A percentile compares a stretch with the other conserved stretches of the same genome.
phyloP scores from a whole-genome alignment of 192 early-diverging fungal genomes.

The Coemansia sp. region DNA sequence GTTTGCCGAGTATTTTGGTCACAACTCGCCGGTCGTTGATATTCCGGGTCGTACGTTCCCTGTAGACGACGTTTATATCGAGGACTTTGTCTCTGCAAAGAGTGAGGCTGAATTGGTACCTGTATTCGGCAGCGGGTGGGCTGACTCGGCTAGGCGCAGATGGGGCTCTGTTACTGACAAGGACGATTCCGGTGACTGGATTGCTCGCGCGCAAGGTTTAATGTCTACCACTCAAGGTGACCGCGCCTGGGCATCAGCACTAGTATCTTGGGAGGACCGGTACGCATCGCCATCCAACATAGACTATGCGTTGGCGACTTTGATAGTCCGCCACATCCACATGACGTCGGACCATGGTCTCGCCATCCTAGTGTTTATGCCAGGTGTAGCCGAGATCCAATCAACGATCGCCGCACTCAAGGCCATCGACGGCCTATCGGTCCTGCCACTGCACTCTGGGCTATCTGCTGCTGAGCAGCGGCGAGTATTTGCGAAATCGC shows the following conservation, averaged over 20 bases:
- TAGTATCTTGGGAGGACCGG: conserved; percentile 36
- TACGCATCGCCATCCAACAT: conserved; percentile 16
- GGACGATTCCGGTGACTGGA: not conserved
- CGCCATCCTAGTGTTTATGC: conserved; percentile 72
- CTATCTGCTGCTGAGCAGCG: conserved; percentile 61
- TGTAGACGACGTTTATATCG: conserved; percentile 64
- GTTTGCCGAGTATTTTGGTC: conserved; percentile 80
- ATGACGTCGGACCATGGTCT: conserved; percentile 44
- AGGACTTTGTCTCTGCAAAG: conserved; percentile 26
- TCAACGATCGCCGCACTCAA: conserved; percentile 64
- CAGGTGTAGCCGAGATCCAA: conserved; percentile 76
- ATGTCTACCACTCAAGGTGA: not conserved
- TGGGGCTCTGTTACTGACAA: not conserved
- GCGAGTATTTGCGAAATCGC: conserved; percentile 53
- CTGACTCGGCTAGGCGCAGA: conserved; percentile 1
- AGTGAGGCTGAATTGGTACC: not conserved
- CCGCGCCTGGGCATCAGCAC: conserved; percentile 11
- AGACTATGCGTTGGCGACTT: conserved; percentile 64
- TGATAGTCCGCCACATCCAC: conserved; percentile 64
- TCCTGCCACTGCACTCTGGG: conserved; percentile 67
- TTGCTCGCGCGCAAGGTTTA: not conserved
- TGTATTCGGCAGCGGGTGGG: conserved; percentile 15
- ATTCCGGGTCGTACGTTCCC: conserved; percentile 82
- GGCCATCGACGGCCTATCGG: conserved; percentile 4
- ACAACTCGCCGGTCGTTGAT: conserved; percentile 56